These are phyloP conservation scores for Cunninghamia lanceolata DNA, from an alignment of 75 land plant species.

Conservation along the genomic window DNA sequence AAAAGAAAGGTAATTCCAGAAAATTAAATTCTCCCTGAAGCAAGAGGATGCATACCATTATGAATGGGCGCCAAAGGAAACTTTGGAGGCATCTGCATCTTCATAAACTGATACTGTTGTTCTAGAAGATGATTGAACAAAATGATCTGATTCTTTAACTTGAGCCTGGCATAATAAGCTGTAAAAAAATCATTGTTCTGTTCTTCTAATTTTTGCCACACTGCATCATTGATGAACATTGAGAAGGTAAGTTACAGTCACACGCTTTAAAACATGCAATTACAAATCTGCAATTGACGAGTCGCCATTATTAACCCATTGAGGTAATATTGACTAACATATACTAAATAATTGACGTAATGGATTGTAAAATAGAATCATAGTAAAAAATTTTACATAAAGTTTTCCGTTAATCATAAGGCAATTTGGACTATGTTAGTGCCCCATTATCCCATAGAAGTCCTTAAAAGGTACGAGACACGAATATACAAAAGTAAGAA, in stretches of 20 bases:
- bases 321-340: background rate
- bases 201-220: slow-evolving; percentile 50
- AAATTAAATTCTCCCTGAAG: background rate
- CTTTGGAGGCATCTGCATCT: slow-evolving; percentile 27
- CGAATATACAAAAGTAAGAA: background rate
- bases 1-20: background rate
- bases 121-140: slow-evolving; percentile 47
- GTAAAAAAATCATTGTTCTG: slow-evolving; percentile 46
- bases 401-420: background rate
- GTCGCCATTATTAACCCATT: background rate
- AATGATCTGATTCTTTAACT: slow-evolving; percentile 44
- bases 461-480: background rate
- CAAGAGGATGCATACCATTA: slow-evolving; percentile 35
- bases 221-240: slow-evolving; percentile 22
- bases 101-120: slow-evolving; percentile 39
- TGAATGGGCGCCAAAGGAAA: slow-evolving; percentile 25
- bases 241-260: background rate
- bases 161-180: slow-evolving; percentile 47
- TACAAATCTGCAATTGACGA: background rate
- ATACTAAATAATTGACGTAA: background rate
- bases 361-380: background rate
- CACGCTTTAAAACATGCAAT: background rate
- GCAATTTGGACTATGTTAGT: background rate
- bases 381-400: background rate
- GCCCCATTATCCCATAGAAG: background rate